Evolutionary conservation across 352 stramenopile species (phyloP), one percentile per base, ranked within the genome.

Genomic region (Stramenopiles sp.): DNA sequence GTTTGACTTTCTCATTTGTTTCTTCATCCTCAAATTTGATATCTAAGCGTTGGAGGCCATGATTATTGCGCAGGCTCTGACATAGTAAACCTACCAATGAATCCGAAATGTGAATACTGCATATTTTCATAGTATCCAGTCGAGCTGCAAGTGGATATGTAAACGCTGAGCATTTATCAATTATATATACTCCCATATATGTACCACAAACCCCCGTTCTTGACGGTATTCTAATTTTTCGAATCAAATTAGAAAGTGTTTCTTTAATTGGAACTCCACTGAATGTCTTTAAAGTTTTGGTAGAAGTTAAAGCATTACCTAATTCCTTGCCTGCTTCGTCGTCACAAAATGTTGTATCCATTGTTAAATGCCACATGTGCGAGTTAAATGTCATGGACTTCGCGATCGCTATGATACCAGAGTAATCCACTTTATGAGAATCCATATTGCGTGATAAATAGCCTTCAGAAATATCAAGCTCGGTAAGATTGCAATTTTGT

Each of bases 401-500:
- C 22, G 71, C 4, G 30, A 78, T 78, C 22, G 30, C 31, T 14
- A 78, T 78, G 30, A 78, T 33, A 78, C 71, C 71, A 78, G 71
- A 14, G 14, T 33, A 78, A 78, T 78, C 71, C 4, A 78, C 71
- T 14, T 31, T 33, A 33, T 78, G 71, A 33, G 71, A 14, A 31
- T 78, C 71, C 71, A 78, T 78, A 14, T 78, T 31, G 8, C 31
- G 71, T 14, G 71, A 14, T 33, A 78, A 33, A 33, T 33, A 33
- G 4, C 30, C 31, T 78, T 78, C 71, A 14, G 71, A 78, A 14
- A 85, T 44, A 44, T 80, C 80, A 31, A 85, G 76, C 0, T 0
- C 14, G 0, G 30, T 44, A 1, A 85, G 75, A 30, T 55, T 84
- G 30, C 44, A 80, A 30, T 85, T 85, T 31, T 76, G 27, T 30